These are phyloP conservation scores for Diplogelasinospora grovesii DNA, from an alignment of 495 filamentous ascomycete species.

Conservation along the genomic window DNA sequence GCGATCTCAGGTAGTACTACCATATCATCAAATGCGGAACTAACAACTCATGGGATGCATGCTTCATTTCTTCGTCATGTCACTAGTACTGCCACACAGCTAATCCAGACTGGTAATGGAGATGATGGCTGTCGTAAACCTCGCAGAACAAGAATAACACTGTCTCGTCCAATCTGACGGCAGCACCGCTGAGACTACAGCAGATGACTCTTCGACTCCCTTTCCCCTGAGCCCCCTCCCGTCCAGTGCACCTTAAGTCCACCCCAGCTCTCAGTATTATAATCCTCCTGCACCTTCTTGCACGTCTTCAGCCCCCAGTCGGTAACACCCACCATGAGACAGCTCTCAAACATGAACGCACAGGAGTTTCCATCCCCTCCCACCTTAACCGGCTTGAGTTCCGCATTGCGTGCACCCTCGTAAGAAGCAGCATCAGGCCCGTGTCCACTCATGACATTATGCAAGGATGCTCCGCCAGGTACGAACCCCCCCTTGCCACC, in stretches of 20 bases:
- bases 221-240: too few relatives aligned
- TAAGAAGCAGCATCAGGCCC: constrained; percentile 58
- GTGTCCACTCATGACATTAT: constrained; percentile 55
- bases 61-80: too few relatives aligned
- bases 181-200: too few relatives aligned
- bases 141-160: background rate
- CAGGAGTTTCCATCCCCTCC: constrained; percentile 54
- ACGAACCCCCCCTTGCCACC: constrained; percentile 50
- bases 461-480: constrained; percentile 49
- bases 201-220: too few relatives aligned
- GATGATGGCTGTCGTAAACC: background rate
- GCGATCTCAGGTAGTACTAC: too few relatives aligned
- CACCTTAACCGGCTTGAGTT: constrained; percentile 47
- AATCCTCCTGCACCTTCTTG: constrained; percentile 74
- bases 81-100: too few relatives aligned
- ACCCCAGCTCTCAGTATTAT: constrained; percentile 82
- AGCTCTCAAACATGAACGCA: constrained; percentile 65
- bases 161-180: background rate
- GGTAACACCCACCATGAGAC: constrained; percentile 82
- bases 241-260: constrained; percentile 72
- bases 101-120: background rate
- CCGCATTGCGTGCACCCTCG: constrained; percentile 52
- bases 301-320: constrained; percentile 85
- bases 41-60: too few relatives aligned
- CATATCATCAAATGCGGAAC: too few relatives aligned